phyloP scores from a whole-genome alignment of 768 basidiomycete genomes.

The Hemileccinum rubropunctum region DNA sequence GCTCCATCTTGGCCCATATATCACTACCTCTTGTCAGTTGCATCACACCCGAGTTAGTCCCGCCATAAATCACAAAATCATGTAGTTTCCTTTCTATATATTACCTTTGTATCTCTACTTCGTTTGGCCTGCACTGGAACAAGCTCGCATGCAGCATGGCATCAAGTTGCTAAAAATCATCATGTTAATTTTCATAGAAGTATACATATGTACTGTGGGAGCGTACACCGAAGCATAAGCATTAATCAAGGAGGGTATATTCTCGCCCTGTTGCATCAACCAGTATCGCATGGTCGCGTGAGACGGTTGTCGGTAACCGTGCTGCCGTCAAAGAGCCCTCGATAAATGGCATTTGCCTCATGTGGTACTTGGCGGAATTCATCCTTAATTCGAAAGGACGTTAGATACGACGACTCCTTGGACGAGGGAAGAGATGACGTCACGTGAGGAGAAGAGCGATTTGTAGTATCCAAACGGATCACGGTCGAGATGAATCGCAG shows the following conservation, averaged over 20 bases:
- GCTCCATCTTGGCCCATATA: not conserved
- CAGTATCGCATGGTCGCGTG: not conserved
- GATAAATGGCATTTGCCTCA: not conserved
- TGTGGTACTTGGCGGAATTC: no score
- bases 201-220: no score
- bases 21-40: not conserved
- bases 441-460: conserved; percentile 73
- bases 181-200: no score
- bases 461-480: conserved; percentile 87
- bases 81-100: conserved; percentile 1
- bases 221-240: no score
- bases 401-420: conserved; percentile 95
- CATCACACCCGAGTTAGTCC: not conserved
- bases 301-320: not conserved
- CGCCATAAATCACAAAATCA: conserved; percentile 2
- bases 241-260: conserved; percentile 2
- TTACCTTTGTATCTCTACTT: not conserved
- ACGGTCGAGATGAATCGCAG: conserved; percentile 90
- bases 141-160: not conserved
- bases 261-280: not conserved
- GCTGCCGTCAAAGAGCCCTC: not conserved
- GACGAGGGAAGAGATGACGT: conserved; percentile 78
- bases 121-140: not conserved
- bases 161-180: no score
- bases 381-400: conserved; percentile 37